Evolutionary conservation across 1,139 yeast genomes (phyloP), one percentile per base, ranked within the genome.

Genomic region (Geotrichum macrosporum): DNA sequence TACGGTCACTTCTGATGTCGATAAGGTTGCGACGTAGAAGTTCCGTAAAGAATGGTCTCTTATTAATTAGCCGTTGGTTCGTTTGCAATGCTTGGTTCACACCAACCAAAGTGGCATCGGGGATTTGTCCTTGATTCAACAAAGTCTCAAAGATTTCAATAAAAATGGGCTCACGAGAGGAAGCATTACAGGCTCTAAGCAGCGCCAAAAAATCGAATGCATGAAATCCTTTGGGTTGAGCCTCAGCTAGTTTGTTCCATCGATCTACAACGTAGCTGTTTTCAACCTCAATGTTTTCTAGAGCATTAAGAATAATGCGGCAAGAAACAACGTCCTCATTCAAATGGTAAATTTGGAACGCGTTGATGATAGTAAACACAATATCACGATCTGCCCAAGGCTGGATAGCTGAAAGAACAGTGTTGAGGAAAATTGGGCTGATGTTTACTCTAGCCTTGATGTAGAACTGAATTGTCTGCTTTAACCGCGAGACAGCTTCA

Each of bases 151-250:
- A 45, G 32, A 48, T 38, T n/a, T 39, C 32, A 16, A 45, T 38
- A 37, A 50, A 50, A 3, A 50, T 9, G 9, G 31, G 43, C 35
- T 47, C 50, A 10, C 53, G 46, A 19, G 39, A 39, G 9, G 46
- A 43, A 4, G 24, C 35, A 42, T 33, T 38, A 35, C 65, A 61
- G 5, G 69, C 68, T 41, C 64, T 57, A 24, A 61, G 60, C 51
- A 88, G 69, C 1, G 95, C 85, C 41, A 89, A 81, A 92, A 95
- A 85, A 67, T 86, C 95, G 21, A 92, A 94, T 59, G 79, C 78
- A 9, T 94, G 89, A 57, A 81, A 29, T 2, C 41, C 69, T 88
- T 53, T 77, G 71, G 21, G 63, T 59, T 26, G 46, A 26, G 50
- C 47, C 10, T 34, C 40, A 6, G 30, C 31, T 8, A 50, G 34